Evolutionary conservation across 2,329 filamentous ascomycete genomes (phyloP).

Genomic region (Cladosporium colombiae): DNA sequence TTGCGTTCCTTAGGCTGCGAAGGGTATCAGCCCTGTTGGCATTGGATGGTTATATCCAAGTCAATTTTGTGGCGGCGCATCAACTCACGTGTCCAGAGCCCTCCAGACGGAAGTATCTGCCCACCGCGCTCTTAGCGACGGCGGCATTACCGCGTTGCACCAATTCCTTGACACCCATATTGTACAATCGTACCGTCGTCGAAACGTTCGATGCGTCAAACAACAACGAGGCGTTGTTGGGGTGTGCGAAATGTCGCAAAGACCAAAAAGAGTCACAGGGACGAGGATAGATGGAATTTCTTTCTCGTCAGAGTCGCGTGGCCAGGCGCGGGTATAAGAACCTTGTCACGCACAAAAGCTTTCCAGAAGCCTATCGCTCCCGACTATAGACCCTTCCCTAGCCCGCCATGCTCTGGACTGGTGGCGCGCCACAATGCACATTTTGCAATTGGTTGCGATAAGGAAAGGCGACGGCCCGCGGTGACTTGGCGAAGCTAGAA

Average conservation of each 20-base stretch:
- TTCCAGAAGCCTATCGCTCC: slow-evolving; percentile 17
- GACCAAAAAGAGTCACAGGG: slow-evolving; percentile 8
- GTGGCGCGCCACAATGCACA: slow-evolving; percentile 11
- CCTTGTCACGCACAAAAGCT: slow-evolving; percentile 13
- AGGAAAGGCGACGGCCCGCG: not conserved
- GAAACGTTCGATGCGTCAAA: not conserved
- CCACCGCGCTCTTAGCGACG: slow-evolving; percentile 66
- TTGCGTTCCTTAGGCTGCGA: slow-evolving; percentile 67
- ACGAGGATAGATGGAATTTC: slow-evolving; percentile 5
- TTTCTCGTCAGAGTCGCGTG: slow-evolving; percentile 9
- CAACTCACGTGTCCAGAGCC: slow-evolving; percentile 72
- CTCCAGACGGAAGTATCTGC: slow-evolving; percentile 76
- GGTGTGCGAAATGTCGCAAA: not conserved
- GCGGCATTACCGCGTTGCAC: slow-evolving; percentile 37
- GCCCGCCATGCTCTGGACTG: not conserved
- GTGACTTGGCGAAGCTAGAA: slow-evolving; percentile 5
- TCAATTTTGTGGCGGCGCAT: slow-evolving; percentile 6
- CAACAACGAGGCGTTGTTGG: not conserved
- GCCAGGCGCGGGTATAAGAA: slow-evolving; percentile 17
- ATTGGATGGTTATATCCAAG: slow-evolving; percentile 4
- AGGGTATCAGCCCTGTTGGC: slow-evolving; percentile 17
- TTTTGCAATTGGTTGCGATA: slow-evolving; percentile 14
- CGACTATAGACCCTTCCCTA: not conserved
- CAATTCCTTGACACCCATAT: slow-evolving; percentile 25
- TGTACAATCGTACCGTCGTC: not conserved